phyloP scores from a whole-genome alignment of 1,139 yeast genomes.

The Yamadazyma epiphylla region DNA sequence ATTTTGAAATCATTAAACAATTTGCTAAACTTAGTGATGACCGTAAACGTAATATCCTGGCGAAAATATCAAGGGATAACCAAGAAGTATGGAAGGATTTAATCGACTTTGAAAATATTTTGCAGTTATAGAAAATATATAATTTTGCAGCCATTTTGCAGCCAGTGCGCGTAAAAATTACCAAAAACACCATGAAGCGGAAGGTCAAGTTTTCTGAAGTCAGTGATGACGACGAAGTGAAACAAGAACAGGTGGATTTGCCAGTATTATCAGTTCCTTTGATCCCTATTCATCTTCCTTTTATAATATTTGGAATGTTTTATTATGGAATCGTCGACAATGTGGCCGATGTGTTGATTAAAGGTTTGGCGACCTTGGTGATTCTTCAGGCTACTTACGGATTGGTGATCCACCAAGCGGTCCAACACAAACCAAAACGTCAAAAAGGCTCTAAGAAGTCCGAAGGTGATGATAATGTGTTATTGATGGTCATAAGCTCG shows the following conservation, averaged over 20 bases:
- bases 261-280: slow-evolving; percentile 7
- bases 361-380: slow-evolving; percentile 23
- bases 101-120: slow-evolving; percentile 45
- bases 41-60: slow-evolving; percentile 48
- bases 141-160: too few species aligned
- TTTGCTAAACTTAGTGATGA: slow-evolving; percentile 57
- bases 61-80: slow-evolving; percentile 53
- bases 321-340: slow-evolving; percentile 31
- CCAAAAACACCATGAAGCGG: too few species aligned
- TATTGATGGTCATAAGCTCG: slow-evolving; percentile 33
- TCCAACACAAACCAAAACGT: slow-evolving; percentile 10
- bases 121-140: slow-evolving; percentile 17
- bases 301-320: slow-evolving; percentile 37
- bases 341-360: slow-evolving; percentile 21
- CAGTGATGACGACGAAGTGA: slow-evolving; percentile 8
- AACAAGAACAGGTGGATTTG: slow-evolving; percentile 3
- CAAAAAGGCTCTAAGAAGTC: slow-evolving; percentile 14
- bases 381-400: slow-evolving; percentile 27
- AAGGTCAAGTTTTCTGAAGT: slow-evolving; percentile 13
- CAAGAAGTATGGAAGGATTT: slow-evolving; percentile 68
- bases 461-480: slow-evolving; percentile 22
- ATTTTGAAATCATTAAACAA: slow-evolving; percentile 50
- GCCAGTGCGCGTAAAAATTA: too few species aligned
- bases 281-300: slow-evolving; percentile 46
- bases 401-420: slow-evolving; percentile 13